Evolutionary conservation across 169 alveolate species (phyloP).

Genomic region (Cryptosporidium bovis): DNA sequence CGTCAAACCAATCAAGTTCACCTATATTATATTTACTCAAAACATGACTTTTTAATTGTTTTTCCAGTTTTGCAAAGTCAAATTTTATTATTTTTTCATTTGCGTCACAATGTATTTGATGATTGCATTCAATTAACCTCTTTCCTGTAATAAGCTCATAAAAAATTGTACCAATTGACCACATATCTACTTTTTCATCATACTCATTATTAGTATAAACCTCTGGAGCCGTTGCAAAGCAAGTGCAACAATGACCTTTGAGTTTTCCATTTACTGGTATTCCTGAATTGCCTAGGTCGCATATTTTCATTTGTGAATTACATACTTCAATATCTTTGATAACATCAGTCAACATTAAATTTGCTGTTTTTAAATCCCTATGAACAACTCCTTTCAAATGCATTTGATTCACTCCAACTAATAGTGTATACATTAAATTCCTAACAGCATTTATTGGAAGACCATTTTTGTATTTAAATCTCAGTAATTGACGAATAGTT

Average conservation of each 20-base stretch:
- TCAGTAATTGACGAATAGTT: constrained; percentile 66
- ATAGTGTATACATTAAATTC: constrained; percentile 48
- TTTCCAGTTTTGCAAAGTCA: constrained; percentile 29
- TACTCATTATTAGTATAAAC: constrained; percentile 81
- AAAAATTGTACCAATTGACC: constrained; percentile 86
- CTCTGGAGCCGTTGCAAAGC: constrained; percentile 87
- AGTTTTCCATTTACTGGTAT: constrained; percentile 55
- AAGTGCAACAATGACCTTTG: constrained; percentile 82
- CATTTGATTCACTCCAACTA: constrained; percentile 68
- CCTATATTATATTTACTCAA: background rate
- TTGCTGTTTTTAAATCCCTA: constrained; percentile 90
- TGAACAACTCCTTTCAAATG: constrained; percentile 89
- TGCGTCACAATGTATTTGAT: constrained; percentile 67
- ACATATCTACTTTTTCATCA: constrained; percentile 85
- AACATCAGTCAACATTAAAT: constrained; percentile 84
- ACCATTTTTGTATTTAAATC: constrained; percentile 67
- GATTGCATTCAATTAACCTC: constrained; percentile 76
- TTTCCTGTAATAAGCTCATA: constrained; percentile 81
- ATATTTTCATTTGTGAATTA: constrained; percentile 81
- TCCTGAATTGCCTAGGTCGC: constrained; percentile 92
- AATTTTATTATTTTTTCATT: constrained; percentile 65
- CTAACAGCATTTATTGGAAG: constrained; percentile 64
- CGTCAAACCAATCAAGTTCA: constrained; percentile 41
- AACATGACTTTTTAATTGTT: constrained; percentile 31
- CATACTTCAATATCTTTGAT: constrained; percentile 73